phyloP scores from a whole-genome alignment of 179 eudicot genomes.

The Amaranthus tricolor region DNA sequence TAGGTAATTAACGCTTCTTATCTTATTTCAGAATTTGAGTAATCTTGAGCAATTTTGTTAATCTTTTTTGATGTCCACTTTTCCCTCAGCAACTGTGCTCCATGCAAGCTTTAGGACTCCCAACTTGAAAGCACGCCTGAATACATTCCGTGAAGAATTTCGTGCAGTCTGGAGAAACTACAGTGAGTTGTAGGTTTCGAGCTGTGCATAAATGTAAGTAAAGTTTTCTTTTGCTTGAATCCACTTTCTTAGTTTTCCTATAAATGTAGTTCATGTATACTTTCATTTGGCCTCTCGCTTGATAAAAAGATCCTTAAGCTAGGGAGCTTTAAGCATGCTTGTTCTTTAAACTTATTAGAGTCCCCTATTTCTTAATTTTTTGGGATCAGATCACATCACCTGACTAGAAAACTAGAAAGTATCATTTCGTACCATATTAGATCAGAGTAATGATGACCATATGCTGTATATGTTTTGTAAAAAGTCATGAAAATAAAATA shows the following conservation, averaged over 20 bases:
- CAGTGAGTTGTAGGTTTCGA: slow-evolving; percentile 60
- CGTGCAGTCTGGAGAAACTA: slow-evolving; percentile 97
- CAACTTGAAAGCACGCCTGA: slow-evolving; percentile 84
- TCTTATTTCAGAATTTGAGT: slow-evolving; percentile 6
- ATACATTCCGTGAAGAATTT: slow-evolving; percentile 91
- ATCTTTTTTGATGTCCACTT: background rate
- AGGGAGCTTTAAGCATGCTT: no score
- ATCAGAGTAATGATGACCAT: no score
- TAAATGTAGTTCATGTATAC: no score
- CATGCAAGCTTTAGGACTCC: slow-evolving; percentile 95
- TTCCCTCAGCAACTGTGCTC: slow-evolving; percentile 55
- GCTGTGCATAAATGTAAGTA: slow-evolving; percentile 36
- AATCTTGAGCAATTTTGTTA: background rate
- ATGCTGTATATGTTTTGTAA: no score
- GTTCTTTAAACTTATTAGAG: no score
- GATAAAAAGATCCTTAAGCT: no score
- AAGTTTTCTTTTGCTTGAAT: background rate
- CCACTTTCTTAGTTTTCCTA: background rate
- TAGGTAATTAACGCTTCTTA: slow-evolving; percentile 39
- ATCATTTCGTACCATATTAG: no score
- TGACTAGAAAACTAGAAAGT: no score
- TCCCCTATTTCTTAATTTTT: no score
- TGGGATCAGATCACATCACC: no score
- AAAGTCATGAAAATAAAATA: no score
- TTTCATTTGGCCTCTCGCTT: no score